phyloP scores from a whole-genome alignment of 106 monocot genomes.

The Dendrobium chrysotoxum region DNA sequence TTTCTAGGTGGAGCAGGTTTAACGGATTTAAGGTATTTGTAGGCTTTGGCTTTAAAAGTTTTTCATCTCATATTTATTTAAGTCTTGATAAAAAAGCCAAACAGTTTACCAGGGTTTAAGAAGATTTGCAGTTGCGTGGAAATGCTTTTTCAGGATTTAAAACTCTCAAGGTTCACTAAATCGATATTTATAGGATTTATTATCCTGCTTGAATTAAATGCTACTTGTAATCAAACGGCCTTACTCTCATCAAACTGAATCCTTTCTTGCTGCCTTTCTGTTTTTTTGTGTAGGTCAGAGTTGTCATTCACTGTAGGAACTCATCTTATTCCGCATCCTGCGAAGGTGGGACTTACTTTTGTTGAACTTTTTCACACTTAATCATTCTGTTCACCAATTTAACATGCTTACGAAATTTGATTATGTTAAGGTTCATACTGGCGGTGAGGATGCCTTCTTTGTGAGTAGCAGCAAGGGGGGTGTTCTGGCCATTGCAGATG shows the following conservation, averaged over 20 bases:
- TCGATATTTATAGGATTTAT: no score
- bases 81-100: no score
- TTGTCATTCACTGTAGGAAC: constrained; percentile 56
- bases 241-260: background rate
- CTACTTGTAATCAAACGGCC: background rate
- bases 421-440: constrained; percentile 52
- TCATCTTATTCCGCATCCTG: constrained; percentile 85
- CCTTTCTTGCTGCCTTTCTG: background rate
- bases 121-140: no score
- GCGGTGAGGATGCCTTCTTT: constrained; percentile 93
- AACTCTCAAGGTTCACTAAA: no score
- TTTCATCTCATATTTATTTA: no score
- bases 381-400: background rate
- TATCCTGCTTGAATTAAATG: background rate
- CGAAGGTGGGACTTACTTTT: constrained; percentile 39
- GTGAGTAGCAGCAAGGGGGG: constrained; percentile 54
- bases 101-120: no score
- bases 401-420: background rate
- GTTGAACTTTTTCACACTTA: background rate
- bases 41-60: no score
- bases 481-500: constrained; percentile 87
- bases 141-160: no score
- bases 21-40: no score
- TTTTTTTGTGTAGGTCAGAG: constrained; percentile 52
- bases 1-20: no score